Evolutionary conservation across 345 rosid genomes (phyloP).

Genomic region (Litchi chinensis): DNA sequence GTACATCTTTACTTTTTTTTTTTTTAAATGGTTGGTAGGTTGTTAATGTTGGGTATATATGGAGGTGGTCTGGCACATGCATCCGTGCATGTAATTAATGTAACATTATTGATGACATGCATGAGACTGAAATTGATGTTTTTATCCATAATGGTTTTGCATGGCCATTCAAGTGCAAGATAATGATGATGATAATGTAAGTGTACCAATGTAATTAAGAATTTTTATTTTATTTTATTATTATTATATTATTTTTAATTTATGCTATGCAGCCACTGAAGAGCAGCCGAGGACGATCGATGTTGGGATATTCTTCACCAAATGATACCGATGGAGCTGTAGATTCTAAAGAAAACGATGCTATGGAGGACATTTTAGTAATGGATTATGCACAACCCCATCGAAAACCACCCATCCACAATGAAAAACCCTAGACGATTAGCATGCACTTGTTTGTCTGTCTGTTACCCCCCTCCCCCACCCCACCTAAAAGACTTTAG

Average conservation of each 20-base stretch:
- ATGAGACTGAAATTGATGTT: not conserved
- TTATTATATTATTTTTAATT: no score
- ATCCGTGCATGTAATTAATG: slow-evolving; percentile 2
- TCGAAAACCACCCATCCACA: slow-evolving; percentile 94
- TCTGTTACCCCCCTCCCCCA: no score
- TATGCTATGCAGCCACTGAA: slow-evolving; percentile 29
- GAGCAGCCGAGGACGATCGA: slow-evolving; percentile 25
- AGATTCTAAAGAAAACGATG: slow-evolving; percentile 34
- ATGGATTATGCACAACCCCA: slow-evolving; percentile 93
- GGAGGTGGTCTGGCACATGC: slow-evolving; percentile 15
- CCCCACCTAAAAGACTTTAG: no score
- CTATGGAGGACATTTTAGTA: slow-evolving; percentile 47
- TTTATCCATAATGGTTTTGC: not conserved
- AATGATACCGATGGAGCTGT: slow-evolving; percentile 29
- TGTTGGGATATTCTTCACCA: slow-evolving; percentile 21
- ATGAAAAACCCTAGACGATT: slow-evolving; percentile 51
- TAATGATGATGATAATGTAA: not conserved
- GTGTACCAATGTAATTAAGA: not conserved
- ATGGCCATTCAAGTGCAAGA: not conserved
- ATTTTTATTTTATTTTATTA: no score
- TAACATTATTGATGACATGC: slow-evolving; percentile 3
- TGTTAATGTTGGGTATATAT: slow-evolving; percentile 9
- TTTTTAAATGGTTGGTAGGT: not conserved
- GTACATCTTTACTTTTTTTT: not conserved
- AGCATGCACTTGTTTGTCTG: not conserved